These are phyloP conservation scores for Chaetoscypha palmicola DNA, from an alignment of 2,329 filamentous ascomycete species.

Conservation along the genomic window DNA sequence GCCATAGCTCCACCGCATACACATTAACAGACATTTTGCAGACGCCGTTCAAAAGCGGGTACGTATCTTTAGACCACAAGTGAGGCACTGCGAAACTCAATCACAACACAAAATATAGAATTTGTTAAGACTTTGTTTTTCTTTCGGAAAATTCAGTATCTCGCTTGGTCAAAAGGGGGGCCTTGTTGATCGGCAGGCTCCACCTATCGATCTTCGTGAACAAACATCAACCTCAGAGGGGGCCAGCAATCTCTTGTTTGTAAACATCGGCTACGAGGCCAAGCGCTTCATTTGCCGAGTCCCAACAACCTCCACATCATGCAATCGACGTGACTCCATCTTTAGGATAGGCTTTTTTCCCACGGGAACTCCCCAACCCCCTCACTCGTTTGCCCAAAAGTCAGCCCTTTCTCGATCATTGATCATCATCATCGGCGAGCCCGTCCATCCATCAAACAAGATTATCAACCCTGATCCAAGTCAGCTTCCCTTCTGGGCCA, in stretches of 20 bases:
- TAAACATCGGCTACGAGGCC: conserved; percentile 26
- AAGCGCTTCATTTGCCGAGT: conserved; percentile 11
- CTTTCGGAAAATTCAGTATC: conserved; percentile 3
- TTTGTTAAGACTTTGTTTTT: too few species aligned
- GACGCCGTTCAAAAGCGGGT: too few species aligned
- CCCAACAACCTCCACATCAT: conserved; percentile 23
- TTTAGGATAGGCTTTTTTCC: conserved; percentile 4
- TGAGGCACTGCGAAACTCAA: too few species aligned
- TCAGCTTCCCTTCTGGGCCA: conserved; percentile 9
- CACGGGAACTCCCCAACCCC: conserved; percentile 13
- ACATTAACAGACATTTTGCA: too few species aligned
- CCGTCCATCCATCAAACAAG: conserved; percentile 1
- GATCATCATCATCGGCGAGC: conserved; percentile 2
- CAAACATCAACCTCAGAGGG: neutral
- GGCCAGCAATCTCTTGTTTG: conserved; percentile 10
- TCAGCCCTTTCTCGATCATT: conserved; percentile 1
- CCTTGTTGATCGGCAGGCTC: conserved; percentile 24
- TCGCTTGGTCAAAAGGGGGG: conserved; percentile 22
- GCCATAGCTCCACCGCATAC: neutral
- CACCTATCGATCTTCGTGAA: neutral
- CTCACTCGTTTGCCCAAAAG: neutral
- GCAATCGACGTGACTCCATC: conserved; percentile 9
- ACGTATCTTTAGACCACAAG: too few species aligned
- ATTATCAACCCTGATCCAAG: conserved; percentile 18
- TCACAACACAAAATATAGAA: too few species aligned